These are phyloP conservation scores for Aspergillus pseudoterreus DNA, from an alignment of 2,329 filamentous ascomycete genomes.

Conservation along the genomic window DNA sequence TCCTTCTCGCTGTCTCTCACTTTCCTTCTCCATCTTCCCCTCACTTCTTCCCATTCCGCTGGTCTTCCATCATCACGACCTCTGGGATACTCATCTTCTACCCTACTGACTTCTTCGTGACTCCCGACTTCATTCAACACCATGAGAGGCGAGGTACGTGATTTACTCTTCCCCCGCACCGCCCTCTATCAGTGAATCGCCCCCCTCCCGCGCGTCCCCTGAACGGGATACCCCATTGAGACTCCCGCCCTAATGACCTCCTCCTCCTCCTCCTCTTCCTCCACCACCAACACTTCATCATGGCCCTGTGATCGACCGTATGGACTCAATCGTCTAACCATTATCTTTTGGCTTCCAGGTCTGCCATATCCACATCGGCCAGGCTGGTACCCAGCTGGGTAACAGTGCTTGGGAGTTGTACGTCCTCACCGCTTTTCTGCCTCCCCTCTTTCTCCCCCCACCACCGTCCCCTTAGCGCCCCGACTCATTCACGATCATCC, in stretches of 20 bases:
- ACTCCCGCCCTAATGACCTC: neutral
- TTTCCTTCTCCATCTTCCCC: neutral
- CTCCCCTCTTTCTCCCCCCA: conserved; percentile 1
- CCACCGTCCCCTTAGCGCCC: neutral
- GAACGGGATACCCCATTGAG: too few species aligned
- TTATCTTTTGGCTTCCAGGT: conserved; percentile 43
- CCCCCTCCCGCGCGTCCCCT: too few species aligned
- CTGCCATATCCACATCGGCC: conserved; percentile 65
- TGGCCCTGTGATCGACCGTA: too few species aligned
- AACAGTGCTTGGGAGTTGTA: conserved; percentile 69
- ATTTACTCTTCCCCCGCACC: conserved; percentile 14
- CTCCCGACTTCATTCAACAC: conserved; percentile 11
- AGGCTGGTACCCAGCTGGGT: conserved; percentile 65
- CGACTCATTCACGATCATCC: conserved; percentile 7
- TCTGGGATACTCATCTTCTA: neutral
- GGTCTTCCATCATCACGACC: neutral
- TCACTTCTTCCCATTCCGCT: neutral
- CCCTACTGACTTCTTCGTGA: neutral
- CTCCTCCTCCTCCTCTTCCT: too few species aligned
- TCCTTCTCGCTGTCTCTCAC: conserved; percentile 1
- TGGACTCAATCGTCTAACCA: conserved; percentile 6
- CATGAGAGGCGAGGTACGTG: conserved; percentile 36
- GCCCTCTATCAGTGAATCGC: too few species aligned
- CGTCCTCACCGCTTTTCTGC: conserved; percentile 34
- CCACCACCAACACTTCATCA: too few species aligned